These are phyloP conservation scores for Schizopora paradoxa DNA, from an alignment of 1,284 basidiomycete genomes.

Conservation along the genomic window DNA sequence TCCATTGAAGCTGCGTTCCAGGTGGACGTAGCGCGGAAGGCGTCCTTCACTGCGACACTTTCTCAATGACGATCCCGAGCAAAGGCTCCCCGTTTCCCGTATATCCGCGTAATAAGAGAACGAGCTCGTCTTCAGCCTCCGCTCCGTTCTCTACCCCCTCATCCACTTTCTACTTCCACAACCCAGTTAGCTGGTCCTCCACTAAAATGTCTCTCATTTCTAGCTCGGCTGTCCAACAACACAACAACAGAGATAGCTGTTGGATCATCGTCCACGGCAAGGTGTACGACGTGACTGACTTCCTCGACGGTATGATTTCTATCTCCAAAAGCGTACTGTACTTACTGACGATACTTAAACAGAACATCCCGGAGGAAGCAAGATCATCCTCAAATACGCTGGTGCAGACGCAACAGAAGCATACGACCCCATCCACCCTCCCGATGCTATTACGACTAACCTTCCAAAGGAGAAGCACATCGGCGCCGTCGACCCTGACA, in stretches of 20 bases:
- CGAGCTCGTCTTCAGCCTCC: too few relatives aligned
- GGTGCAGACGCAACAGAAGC: conserved; percentile 79
- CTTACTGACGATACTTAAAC: conserved; percentile 3
- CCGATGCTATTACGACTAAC: conserved; percentile 80
- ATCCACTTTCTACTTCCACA: too few relatives aligned
- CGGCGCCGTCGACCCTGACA: conserved; percentile 59
- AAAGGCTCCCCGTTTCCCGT: too few relatives aligned
- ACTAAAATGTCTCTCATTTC: too few relatives aligned
- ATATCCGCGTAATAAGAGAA: too few relatives aligned
- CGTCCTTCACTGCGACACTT: too few relatives aligned
- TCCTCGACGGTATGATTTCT: conserved; percentile 47
- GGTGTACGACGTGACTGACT: conserved; percentile 76
- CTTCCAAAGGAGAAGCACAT: conserved; percentile 74
- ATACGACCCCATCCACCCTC: conserved; percentile 86
- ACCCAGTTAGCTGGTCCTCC: too few relatives aligned
- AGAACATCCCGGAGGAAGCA: conserved; percentile 69
- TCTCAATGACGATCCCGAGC: too few relatives aligned
- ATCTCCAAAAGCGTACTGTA: not conserved
- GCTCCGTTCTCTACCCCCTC: too few relatives aligned
- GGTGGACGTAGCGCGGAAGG: too few relatives aligned
- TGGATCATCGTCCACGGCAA: conserved; percentile 87
- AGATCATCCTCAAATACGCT: conserved; percentile 65
- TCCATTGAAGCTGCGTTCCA: too few relatives aligned
- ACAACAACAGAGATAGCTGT: conserved; percentile 69
- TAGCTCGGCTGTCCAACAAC: too few relatives aligned